Conservation (phyloP, 83 land plant species). For the Thuja plicata region DNA sequence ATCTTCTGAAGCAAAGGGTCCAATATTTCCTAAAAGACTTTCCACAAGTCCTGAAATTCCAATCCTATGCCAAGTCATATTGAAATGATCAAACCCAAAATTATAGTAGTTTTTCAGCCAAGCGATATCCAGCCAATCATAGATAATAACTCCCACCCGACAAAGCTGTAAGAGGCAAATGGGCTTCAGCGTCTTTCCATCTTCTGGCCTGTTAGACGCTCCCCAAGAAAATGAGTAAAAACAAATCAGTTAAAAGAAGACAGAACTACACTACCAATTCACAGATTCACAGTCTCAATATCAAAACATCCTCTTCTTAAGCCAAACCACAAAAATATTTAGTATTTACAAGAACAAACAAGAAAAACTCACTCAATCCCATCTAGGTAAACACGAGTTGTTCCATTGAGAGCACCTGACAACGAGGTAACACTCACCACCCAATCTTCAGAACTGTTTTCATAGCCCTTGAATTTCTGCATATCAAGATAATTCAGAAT, state of each 20-base stretch:
- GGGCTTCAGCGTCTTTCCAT: conserved; percentile 71
- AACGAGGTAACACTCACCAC: conserved; percentile 87
- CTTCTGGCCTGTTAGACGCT: conserved; percentile 70
- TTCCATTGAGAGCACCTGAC: conserved; percentile 93
- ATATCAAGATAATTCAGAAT: conserved; percentile 14
- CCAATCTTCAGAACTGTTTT: conserved; percentile 78
- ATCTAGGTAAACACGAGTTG: conserved; percentile 84
- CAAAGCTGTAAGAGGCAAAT: conserved; percentile 79
- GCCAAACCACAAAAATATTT: not conserved
- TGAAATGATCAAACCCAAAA: conserved; percentile 96
- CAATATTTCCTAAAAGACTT: conserved; percentile 57
- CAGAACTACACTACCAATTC: not conserved
- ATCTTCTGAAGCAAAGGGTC: conserved; percentile 88
- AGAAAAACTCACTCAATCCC: conserved; percentile 75
- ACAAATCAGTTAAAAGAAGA: not conserved
- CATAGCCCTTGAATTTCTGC: conserved; percentile 77
- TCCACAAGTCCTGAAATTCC: conserved; percentile 76
- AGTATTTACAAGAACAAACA: not conserved
- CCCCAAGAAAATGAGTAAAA: not conserved
- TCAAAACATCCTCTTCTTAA: not conserved
- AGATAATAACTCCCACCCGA: conserved; percentile 70
- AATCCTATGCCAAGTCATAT: conserved; percentile 68
- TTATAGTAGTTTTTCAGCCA: conserved; percentile 80
- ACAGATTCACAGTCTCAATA: not conserved
- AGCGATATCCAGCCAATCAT: conserved; percentile 92